Percentiles rank a stretch among this genome's conserved stretches.
These are phyloP conservation scores for Epichloe glyceriae DNA, from an alignment of 2,329 filamentous ascomycete species.

Conservation along the genomic window DNA sequence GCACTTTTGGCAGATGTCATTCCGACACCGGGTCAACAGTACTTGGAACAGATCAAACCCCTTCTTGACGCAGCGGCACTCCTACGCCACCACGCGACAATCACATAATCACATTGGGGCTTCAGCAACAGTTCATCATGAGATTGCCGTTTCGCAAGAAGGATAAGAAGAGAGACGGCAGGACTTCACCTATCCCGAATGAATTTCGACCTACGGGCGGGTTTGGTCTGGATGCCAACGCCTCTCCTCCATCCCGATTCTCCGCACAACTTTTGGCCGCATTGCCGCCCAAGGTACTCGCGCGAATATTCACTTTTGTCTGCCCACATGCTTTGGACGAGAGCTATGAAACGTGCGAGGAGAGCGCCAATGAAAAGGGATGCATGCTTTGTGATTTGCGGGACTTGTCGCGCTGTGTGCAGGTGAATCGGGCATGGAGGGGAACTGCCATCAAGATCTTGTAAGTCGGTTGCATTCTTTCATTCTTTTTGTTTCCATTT, in stretches of 20 bases:
- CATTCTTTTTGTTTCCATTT: neutral
- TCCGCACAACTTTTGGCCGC: conserved; percentile 33
- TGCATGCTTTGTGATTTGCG: conserved; percentile 93
- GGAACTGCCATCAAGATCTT: conserved; percentile 35
- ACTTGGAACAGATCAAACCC: neutral
- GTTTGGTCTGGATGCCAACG: conserved; percentile 12
- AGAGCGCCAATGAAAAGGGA: conserved; percentile 61
- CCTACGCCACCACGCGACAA: no score
- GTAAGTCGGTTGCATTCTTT: conserved; percentile 36
- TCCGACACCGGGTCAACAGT: neutral
- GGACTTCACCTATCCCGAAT: conserved; percentile 12
- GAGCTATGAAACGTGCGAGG: conserved; percentile 71
- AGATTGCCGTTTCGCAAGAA: conserved; percentile 25
- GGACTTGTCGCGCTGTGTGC: conserved; percentile 68
- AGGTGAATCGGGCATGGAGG: conserved; percentile 63
- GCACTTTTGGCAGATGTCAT: no score
- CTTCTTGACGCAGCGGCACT: no score
- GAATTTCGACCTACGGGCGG: conserved; percentile 16
- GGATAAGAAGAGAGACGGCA: conserved; percentile 22
- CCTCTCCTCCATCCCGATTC: conserved; percentile 24
- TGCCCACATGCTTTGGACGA: conserved; percentile 73
- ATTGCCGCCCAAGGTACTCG: conserved; percentile 57
- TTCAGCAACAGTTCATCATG: conserved; percentile 14
- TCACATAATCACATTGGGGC: neutral
- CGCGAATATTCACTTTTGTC: conserved; percentile 66